These are phyloP conservation scores for Trichosporon sp. DNA, from an alignment of 1,284 basidiomycete genomes.

Conservation along the genomic window DNA sequence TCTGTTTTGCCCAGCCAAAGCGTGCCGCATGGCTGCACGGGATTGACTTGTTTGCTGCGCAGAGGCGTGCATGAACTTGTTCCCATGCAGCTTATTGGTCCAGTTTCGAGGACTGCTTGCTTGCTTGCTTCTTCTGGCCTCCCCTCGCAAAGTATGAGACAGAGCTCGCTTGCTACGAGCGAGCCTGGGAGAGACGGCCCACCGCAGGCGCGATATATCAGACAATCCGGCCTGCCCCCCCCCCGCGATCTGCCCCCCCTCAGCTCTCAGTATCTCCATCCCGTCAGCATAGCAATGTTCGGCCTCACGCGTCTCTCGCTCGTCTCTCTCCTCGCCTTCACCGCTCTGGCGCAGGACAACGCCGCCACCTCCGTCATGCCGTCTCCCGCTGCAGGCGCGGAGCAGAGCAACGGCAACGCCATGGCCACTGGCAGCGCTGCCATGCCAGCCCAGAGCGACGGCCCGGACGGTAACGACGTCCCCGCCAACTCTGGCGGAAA, in stretches of 20 bases:
- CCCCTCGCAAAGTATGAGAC: too few relatives aligned
- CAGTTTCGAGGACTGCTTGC: not conserved
- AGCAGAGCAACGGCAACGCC: not conserved
- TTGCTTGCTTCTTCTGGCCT: not conserved
- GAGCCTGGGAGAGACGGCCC: not conserved
- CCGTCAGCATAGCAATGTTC: not conserved
- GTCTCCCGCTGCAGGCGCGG: not conserved
- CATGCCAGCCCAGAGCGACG: too few relatives aligned
- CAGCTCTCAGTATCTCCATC: not conserved
- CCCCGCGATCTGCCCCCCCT: not conserved
- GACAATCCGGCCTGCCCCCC: not conserved
- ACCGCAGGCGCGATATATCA: not conserved
- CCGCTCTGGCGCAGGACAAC: not conserved
- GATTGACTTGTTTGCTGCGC: constrained; percentile 1
- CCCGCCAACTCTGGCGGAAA: not conserved
- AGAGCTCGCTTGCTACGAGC: not conserved
- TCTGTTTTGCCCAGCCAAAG: not conserved
- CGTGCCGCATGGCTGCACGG: not conserved
- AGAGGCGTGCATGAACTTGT: not conserved
- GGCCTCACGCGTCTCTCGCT: not conserved
- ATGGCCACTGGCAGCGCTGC: too few relatives aligned
- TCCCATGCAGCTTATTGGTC: not conserved
- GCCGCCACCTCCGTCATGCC: not conserved
- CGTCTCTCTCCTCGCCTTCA: not conserved
- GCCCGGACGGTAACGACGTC: not conserved